Base-by-base conservation (phyloP, 257 asterid species). In the Solanum ossicruentum region DNA sequence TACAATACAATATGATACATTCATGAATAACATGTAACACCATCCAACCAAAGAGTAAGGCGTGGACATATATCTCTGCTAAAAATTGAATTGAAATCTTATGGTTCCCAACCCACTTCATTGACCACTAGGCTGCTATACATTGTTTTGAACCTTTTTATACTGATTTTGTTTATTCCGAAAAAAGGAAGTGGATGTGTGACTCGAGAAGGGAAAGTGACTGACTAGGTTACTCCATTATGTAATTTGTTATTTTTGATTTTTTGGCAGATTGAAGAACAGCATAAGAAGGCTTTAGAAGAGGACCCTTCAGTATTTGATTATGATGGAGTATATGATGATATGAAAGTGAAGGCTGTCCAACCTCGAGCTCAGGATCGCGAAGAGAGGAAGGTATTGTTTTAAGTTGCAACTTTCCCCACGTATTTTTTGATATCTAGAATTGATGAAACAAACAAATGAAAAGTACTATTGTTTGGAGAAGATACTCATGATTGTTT, bases 231-330 rank as follows among this genome's bases (percentile, higher is more conserved):
- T 12, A 39, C 7, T 52, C 45, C 57, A 18, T 16, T 52, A 55
- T 87, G 61, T 11, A 3, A 21, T 81, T 72, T 85, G 49, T 57
- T 32, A 63, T 78, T 16, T 75, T 57, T 41, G 45, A 9, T 36
- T 10, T 52, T 12, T 57, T 85, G 81, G 80, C 71, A 94, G 99
- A 86, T 93, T 87, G 99, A 96, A 80, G 98, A 94, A 89, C 95
- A 89, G 89, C 98, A 96, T 83, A 92, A 94, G 92, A 96, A 93
- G 91, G 93, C 98, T 85, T 91, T 96, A 63, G 97, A 93, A 87
- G 98, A 96, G 94, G 98, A 96, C 43, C 98, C 98, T 65, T 89
- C 88, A 15, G 99, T 85, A 32, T 96, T 96, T 72, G 99, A 94
- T 85, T 96, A 96, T 79, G 99, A 96, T 85, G 99, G 98, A 77